Evolutionary conservation across 1,139 yeast species (phyloP).

Genomic region (Diutina mesorugosa): DNA sequence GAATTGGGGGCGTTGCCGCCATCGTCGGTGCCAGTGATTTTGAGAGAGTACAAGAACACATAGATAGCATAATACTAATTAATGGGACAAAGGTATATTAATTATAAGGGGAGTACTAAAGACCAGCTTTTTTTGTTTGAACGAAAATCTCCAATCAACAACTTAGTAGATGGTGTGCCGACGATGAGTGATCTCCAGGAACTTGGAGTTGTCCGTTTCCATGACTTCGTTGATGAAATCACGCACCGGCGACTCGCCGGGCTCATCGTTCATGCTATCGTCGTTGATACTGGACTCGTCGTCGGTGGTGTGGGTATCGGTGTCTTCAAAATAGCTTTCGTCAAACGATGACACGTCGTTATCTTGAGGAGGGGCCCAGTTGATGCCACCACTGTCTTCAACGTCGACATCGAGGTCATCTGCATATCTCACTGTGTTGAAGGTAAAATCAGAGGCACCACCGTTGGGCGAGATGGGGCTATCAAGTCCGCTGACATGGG

Average conservation of each 20-base stretch:
- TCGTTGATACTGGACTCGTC: not conserved
- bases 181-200: not conserved
- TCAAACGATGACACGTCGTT: not conserved
- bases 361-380: not conserved
- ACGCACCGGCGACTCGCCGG: not conserved
- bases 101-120: not conserved
- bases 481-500: not conserved
- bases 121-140: not conserved
- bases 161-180: not conserved
- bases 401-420: not conserved
- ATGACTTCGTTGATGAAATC: not conserved
- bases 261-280: not conserved
- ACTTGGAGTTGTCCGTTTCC: not conserved
- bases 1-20: slow-evolving; percentile 96
- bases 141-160: not conserved
- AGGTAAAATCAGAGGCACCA: not conserved
- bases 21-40: slow-evolving; percentile 89
- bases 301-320: not conserved
- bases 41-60: slow-evolving; percentile 71
- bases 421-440: not conserved
- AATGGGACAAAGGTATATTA: not conserved
- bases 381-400: not conserved
- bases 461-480: not conserved
- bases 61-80: not conserved
- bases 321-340: not conserved